Evolutionary conservation across 495 filamentous ascomycete genomes (phyloP).

Genomic region (Friedmanniomyces endolithicus): DNA sequence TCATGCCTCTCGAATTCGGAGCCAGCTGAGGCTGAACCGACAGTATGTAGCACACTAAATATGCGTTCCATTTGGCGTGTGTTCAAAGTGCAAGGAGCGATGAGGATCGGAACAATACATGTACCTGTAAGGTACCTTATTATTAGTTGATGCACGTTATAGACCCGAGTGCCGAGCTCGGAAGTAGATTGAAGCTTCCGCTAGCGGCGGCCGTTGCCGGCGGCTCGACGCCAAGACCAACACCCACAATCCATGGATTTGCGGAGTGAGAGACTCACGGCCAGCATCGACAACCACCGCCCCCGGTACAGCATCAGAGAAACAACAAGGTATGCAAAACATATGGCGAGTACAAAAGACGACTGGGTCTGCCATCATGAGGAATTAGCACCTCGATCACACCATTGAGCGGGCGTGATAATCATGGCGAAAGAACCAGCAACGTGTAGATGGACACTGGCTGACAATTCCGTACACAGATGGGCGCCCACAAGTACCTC

Average conservation of each 20-base stretch:
- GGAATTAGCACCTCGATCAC: neutral
- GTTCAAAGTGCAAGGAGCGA: no score
- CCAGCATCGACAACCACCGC: neutral
- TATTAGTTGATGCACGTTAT: no score
- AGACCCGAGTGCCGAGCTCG: no score
- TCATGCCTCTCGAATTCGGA: no score
- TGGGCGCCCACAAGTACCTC: conserved; percentile 75
- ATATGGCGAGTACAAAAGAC: neutral
- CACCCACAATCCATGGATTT: neutral
- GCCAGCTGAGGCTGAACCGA: no score
- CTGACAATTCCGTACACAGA: conserved; percentile 25
- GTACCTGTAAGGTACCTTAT: no score
- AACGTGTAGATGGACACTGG: neutral
- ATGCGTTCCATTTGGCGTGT: no score
- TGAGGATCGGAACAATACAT: no score
- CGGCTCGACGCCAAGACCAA: neutral
- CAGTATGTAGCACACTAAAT: no score
- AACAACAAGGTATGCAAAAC: conserved; percentile 1
- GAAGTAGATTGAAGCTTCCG: neutral
- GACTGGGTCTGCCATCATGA: neutral
- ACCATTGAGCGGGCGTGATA: neutral
- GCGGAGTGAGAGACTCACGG: neutral
- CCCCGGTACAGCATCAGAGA: neutral
- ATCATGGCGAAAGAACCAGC: neutral
- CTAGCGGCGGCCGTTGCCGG: neutral